Evolutionary conservation across 1,139 yeast genomes (phyloP).

Genomic region (Zygoascus hellenicus): DNA sequence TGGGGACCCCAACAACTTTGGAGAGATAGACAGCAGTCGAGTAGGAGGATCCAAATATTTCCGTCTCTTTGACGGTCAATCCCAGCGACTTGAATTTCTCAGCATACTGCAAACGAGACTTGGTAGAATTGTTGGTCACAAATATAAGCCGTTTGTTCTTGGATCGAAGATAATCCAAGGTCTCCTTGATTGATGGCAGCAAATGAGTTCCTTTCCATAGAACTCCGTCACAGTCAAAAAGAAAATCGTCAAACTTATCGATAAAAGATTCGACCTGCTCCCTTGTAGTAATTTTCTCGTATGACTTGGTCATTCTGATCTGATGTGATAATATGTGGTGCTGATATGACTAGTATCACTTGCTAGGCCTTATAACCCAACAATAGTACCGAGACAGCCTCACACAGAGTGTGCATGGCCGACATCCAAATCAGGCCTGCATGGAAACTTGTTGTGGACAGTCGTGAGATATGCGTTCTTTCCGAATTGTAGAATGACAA

Average conservation of each 20-base stretch:
- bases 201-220: constrained; percentile 77
- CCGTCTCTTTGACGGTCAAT: constrained; percentile 56
- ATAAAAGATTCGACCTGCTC: constrained; percentile 51
- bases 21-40: constrained; percentile 85
- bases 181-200: constrained; percentile 67
- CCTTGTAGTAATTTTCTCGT: constrained; percentile 40
- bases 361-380: too few species aligned
- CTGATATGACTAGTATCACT: too few species aligned
- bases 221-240: constrained; percentile 92
- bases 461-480: too few species aligned
- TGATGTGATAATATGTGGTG: not conserved
- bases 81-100: constrained; percentile 74
- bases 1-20: constrained; percentile 66
- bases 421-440: too few species aligned
- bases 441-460: too few species aligned
- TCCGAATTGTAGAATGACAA: too few species aligned
- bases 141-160: constrained; percentile 65
- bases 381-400: too few species aligned
- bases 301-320: not conserved
- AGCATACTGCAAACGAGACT: constrained; percentile 72
- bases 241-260: constrained; percentile 64
- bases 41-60: constrained; percentile 86
- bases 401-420: too few species aligned
- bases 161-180: constrained; percentile 50
- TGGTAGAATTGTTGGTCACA: constrained; percentile 93